Conservation (phyloP, 345 rosid species). For the Stellera chamaejasme region DNA sequence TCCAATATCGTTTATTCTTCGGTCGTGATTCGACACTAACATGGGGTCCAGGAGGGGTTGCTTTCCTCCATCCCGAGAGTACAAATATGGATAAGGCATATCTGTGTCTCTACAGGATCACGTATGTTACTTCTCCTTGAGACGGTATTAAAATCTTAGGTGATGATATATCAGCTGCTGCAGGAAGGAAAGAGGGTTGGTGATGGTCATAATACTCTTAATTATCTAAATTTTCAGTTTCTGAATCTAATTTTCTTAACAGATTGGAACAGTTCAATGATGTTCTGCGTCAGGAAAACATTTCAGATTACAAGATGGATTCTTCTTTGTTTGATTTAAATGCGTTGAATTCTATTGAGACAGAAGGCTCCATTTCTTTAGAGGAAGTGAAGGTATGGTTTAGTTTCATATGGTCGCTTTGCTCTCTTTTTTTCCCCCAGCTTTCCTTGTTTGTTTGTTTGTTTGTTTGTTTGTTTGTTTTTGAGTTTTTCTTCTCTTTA, state of each 20-base stretch:
- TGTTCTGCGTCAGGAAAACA: slow-evolving; percentile 67
- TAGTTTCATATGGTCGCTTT: not conserved
- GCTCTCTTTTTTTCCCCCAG: too few species aligned
- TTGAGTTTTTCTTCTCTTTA: too few species aligned
- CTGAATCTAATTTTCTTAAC: slow-evolving; percentile 12
- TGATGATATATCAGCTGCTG: not conserved
- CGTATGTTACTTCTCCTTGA: slow-evolving; percentile 35
- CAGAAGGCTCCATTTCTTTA: slow-evolving; percentile 36
- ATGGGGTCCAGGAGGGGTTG: slow-evolving; percentile 92
- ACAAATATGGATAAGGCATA: slow-evolving; percentile 32
- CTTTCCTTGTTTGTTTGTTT: not conserved
- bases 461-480: not conserved
- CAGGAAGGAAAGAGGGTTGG: not conserved
- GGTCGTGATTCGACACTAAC: slow-evolving; percentile 48
- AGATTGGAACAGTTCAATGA: slow-evolving; percentile 97
- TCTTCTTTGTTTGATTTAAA: slow-evolving; percentile 45
- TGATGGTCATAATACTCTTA: not conserved
- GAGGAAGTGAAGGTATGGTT: slow-evolving; percentile 46
- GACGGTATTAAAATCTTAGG: not conserved
- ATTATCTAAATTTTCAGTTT: not conserved
- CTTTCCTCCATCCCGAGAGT: slow-evolving; percentile 63
- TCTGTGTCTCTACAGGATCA: slow-evolving; percentile 69
- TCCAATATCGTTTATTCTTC: slow-evolving; percentile 72
- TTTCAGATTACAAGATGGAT: slow-evolving; percentile 21
- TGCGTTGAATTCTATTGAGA: slow-evolving; percentile 28